Evolutionary conservation across 257 asterid species (phyloP).

Genomic region (Petunia secreta): DNA sequence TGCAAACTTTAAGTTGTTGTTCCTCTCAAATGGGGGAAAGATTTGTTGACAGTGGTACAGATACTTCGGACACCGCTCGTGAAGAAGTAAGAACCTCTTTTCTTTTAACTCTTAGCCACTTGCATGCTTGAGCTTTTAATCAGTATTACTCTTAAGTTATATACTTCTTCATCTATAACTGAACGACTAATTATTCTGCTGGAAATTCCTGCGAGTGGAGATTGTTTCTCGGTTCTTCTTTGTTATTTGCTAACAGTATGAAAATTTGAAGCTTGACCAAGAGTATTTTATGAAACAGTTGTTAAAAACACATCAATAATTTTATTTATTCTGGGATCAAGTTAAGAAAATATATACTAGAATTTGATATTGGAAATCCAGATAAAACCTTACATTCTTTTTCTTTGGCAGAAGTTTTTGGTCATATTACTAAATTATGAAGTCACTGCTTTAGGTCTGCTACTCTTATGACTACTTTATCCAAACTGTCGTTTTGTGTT

Average conservation of each 20-base stretch:
- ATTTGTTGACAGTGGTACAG: slow-evolving; percentile 33
- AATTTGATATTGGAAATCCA: not conserved
- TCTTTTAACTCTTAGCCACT: slow-evolving; percentile 10
- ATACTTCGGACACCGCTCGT: slow-evolving; percentile 31
- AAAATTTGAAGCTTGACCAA: too few relatives aligned
- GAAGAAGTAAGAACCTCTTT: slow-evolving; percentile 38
- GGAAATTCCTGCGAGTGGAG: not conserved
- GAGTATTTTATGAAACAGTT: too few relatives aligned
- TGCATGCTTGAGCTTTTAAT: not conserved
- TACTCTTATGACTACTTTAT: too few relatives aligned
- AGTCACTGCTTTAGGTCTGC: not conserved
- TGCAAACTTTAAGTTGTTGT: slow-evolving; percentile 40
- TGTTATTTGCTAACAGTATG: too few relatives aligned
- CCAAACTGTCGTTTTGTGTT: not conserved
- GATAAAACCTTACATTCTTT: not conserved
- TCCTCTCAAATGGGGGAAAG: slow-evolving; percentile 25
- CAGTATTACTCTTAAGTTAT: not conserved
- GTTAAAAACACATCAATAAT: not conserved
- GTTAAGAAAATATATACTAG: not conserved
- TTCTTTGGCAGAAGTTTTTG: not conserved
- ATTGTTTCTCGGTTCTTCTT: too few relatives aligned
- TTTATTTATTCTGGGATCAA: not conserved
- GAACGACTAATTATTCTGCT: too few relatives aligned
- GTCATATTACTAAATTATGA: not conserved
- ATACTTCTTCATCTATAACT: not conserved